Conservation (phyloP, 176 grass and related monocot genomes). For the Urochloa ruziziensis region DNA sequence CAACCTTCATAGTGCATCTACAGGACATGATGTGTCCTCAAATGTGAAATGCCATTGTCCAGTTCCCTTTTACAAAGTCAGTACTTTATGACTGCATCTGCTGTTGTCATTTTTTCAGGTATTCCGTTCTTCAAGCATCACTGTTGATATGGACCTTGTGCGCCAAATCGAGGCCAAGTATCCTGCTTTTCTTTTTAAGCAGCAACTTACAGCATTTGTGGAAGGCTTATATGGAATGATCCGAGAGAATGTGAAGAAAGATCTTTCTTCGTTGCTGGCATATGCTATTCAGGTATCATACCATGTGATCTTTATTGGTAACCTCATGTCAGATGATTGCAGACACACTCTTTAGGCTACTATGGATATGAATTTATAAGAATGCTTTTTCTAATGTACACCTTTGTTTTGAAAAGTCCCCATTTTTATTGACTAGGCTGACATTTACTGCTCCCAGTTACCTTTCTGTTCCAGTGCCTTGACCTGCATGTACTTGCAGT, state of each 20-base stretch:
- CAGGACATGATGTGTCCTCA: neutral
- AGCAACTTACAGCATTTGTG: conserved; percentile 88
- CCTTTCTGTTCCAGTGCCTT: conserved; percentile 8
- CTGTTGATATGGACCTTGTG: conserved; percentile 60
- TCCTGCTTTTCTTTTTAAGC: conserved; percentile 98
- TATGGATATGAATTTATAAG: neutral
- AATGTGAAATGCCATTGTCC: conserved; percentile 25
- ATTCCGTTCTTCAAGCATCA: conserved; percentile 75
- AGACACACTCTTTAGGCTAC: neutral
- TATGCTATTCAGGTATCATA: conserved; percentile 73
- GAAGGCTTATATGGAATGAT: conserved; percentile 85
- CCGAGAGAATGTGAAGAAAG: conserved; percentile 82
- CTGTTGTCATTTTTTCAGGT: conserved; percentile 54
- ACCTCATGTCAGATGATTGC: conserved; percentile 14
- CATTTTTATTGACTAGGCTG: conserved; percentile 12
- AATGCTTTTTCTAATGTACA: conserved; percentile 12
- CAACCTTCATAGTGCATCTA: neutral
- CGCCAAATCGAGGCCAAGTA: conserved; percentile 85
- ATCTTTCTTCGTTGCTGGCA: conserved; percentile 70
- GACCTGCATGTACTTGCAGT: neutral
- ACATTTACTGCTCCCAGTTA: neutral
- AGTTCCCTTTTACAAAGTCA: neutral
- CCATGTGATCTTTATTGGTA: neutral
- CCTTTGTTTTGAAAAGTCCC: neutral
- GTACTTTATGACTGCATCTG: conserved; percentile 12